These are phyloP conservation scores for Globisporangium orthogonon DNA, from an alignment of 352 stramenopile genomes.

Conservation along the genomic window DNA sequence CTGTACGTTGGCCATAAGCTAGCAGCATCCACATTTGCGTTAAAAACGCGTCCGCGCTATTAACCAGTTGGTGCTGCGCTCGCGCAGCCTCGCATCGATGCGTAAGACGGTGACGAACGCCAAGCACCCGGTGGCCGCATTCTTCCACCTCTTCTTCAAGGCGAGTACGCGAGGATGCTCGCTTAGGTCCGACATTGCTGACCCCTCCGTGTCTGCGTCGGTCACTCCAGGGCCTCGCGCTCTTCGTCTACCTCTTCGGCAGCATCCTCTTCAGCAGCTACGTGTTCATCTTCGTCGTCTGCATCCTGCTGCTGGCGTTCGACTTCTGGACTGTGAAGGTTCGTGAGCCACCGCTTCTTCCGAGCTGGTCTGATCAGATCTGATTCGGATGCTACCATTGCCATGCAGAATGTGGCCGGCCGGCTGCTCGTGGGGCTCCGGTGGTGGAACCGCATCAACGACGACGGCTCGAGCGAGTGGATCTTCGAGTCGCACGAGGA, in stretches of 20 bases:
- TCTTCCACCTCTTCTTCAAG: slow-evolving; percentile 98
- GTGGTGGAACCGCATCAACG: slow-evolving; percentile 97
- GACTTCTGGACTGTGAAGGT: slow-evolving; percentile 99
- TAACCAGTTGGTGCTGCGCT: background rate
- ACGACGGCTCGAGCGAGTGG: slow-evolving; percentile 94
- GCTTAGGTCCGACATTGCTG: too few species aligned
- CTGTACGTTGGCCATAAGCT: slow-evolving; percentile 27
- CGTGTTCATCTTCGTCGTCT: slow-evolving; percentile 96
- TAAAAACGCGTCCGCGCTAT: too few species aligned
- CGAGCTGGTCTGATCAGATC: too few species aligned
- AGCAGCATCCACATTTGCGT: too few species aligned
- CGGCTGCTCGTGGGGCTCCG: slow-evolving; percentile 91
- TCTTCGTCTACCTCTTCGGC: slow-evolving; percentile 95
- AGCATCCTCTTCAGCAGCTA: slow-evolving; percentile 88
- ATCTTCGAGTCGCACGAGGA: slow-evolving; percentile 95
- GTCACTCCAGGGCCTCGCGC: slow-evolving; percentile 43
- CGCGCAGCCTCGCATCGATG: slow-evolving; percentile 57
- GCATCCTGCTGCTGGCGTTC: slow-evolving; percentile 93
- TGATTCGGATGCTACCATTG: too few species aligned
- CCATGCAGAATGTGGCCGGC: slow-evolving; percentile 74
- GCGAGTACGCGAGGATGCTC: slow-evolving; percentile 8
- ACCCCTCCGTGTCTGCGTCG: background rate
- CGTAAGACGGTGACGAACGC: slow-evolving; percentile 59
- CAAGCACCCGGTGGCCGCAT: slow-evolving; percentile 91
- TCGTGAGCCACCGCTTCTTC: background rate